These are phyloP conservation scores for Gloeophyllum trabeum DNA, from an alignment of 768 basidiomycete genomes.

Conservation along the genomic window DNA sequence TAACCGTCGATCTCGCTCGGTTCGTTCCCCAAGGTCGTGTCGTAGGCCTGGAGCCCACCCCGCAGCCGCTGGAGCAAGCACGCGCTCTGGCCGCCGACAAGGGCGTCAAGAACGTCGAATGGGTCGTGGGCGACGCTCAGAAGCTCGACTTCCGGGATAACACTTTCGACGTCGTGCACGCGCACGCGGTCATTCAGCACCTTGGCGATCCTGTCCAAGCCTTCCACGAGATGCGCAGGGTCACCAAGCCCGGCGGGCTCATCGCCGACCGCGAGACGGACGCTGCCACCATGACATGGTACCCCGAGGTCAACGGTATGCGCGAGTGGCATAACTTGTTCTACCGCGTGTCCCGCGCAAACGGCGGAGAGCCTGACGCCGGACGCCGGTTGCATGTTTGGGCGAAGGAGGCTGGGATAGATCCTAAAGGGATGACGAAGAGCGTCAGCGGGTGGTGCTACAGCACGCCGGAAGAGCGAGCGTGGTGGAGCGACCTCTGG, in stretches of 20 bases:
- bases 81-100: slow-evolving; percentile 14
- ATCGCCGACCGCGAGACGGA: slow-evolving; percentile 34
- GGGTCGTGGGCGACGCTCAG: slow-evolving; percentile 25
- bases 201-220: slow-evolving; percentile 27
- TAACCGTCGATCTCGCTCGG: slow-evolving; percentile 30
- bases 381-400: slow-evolving; percentile 26
- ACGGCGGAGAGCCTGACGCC: slow-evolving; percentile 26
- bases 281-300: slow-evolving; percentile 20
- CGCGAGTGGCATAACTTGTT: slow-evolving; percentile 21
- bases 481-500: slow-evolving; percentile 27
- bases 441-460: slow-evolving; percentile 25
- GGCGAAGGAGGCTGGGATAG: slow-evolving; percentile 26
- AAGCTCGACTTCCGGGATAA: slow-evolving; percentile 24
- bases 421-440: slow-evolving; percentile 14
- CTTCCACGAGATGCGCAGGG: slow-evolving; percentile 35
- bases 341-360: slow-evolving; percentile 15
- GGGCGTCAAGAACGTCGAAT: slow-evolving; percentile 26
- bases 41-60: slow-evolving; percentile 28
- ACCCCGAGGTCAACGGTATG: slow-evolving; percentile 22
- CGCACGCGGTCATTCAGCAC: slow-evolving; percentile 40
- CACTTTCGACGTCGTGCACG: slow-evolving; percentile 37
- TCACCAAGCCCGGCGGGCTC: slow-evolving; percentile 32
- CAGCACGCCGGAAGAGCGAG: slow-evolving; percentile 21
- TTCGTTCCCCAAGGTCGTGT: slow-evolving; percentile 29
- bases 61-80: slow-evolving; percentile 24